These are phyloP conservation scores for Penstemon eatonii DNA, from an alignment of 257 asterid genomes.

Conservation along the genomic window DNA sequence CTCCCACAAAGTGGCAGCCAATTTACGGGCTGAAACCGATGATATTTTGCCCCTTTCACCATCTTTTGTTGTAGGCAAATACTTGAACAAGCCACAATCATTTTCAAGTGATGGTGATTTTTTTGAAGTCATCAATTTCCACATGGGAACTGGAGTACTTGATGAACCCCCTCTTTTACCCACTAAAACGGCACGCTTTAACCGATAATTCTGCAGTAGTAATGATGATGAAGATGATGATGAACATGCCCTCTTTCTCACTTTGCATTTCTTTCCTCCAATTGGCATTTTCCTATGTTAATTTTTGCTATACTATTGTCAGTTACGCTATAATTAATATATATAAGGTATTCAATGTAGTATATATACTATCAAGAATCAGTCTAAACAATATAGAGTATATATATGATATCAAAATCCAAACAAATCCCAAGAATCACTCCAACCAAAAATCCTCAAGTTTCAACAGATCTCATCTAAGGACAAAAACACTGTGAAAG, in stretches of 20 bases:
- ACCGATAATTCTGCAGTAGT: constrained; percentile 48
- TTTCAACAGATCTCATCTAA: constrained; percentile 35
- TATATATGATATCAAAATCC: neutral
- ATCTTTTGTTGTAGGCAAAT: constrained; percentile 35
- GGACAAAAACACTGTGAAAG: constrained; percentile 25
- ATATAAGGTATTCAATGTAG: neutral
- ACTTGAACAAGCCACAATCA: constrained; percentile 47
- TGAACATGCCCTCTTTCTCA: constrained; percentile 82
- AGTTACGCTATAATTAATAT: neutral
- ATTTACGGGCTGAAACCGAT: constrained; percentile 75
- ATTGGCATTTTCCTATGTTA: constrained; percentile 45
- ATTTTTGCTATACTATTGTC: constrained; percentile 40
- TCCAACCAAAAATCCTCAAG: constrained; percentile 31
- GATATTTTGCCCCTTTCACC: constrained; percentile 49
- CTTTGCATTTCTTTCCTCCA: constrained; percentile 65
- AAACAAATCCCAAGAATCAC: constrained; percentile 40
- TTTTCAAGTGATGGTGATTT: constrained; percentile 53
- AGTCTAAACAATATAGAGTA: neutral
- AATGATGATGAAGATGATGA: constrained; percentile 80
- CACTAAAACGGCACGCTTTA: constrained; percentile 73
- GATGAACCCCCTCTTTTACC: constrained; percentile 72
- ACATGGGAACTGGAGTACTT: constrained; percentile 77
- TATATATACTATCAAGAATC: constrained; percentile 7
- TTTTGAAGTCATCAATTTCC: constrained; percentile 67
- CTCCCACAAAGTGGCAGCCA: constrained; percentile 91